phyloP scores from a whole-genome alignment of 164 flowering plant species.

The Tetrastigma voinierianum region DNA sequence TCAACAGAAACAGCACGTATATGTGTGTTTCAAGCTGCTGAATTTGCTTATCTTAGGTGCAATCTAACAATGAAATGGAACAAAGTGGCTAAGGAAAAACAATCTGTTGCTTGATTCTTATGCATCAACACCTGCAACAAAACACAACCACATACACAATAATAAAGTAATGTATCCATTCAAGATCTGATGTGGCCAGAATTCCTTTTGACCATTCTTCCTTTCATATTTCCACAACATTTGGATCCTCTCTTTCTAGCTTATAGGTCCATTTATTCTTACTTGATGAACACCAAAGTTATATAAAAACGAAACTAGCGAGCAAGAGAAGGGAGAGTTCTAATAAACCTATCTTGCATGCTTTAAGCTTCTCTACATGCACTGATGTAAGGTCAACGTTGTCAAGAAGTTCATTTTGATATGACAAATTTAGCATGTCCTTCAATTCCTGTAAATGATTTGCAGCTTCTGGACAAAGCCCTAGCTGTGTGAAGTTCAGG shows the following conservation, averaged over 20 bases:
- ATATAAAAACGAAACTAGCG: too few species aligned
- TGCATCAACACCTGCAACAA: not conserved
- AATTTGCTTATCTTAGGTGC: conserved; percentile 75
- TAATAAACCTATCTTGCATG: conserved; percentile 69
- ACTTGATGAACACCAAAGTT: too few species aligned
- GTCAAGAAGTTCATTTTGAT: conserved; percentile 89
- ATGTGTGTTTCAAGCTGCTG: conserved; percentile 69
- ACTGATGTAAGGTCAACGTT: conserved; percentile 52
- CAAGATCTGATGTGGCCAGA: not conserved
- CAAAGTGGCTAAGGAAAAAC: not conserved
- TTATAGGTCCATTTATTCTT: too few species aligned
- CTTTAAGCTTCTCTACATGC: conserved; percentile 69
- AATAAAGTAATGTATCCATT: not conserved
- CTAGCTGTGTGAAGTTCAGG: conserved; percentile 52
- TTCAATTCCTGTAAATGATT: conserved; percentile 84
- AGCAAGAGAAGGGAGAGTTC: not conserved
- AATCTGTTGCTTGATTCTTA: not conserved
- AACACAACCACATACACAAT: too few species aligned
- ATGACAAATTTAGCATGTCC: conserved; percentile 71
- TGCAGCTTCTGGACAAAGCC: conserved; percentile 75
- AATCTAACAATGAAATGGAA: conserved; percentile 51
- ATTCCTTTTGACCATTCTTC: not conserved
- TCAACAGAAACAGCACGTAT: conserved; percentile 33
- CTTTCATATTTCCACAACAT: too few species aligned
- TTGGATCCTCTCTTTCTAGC: too few species aligned